phyloP scores from a whole-genome alignment of 2,329 filamentous ascomycete genomes.

The Setomelanomma holmii region DNA sequence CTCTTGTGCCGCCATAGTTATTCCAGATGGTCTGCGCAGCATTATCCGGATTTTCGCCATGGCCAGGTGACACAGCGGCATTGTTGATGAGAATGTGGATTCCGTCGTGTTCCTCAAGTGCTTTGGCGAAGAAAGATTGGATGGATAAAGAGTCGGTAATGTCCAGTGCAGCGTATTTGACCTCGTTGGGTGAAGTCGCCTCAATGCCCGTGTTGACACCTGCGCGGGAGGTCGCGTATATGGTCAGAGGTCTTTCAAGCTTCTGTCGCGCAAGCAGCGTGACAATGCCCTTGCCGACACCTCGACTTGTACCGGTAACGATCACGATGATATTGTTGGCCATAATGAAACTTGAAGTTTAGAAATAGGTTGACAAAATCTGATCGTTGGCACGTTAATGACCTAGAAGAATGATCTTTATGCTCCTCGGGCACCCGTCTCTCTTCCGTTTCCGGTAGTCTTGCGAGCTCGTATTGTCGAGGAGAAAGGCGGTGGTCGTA shows the following conservation, averaged over 20 bases:
- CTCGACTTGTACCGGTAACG: constrained; percentile 31
- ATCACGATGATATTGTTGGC: constrained; percentile 16
- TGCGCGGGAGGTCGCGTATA: constrained; percentile 29
- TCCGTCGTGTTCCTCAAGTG: constrained; percentile 4
- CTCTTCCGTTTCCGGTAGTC: neutral
- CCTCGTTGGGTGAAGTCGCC: constrained; percentile 8
- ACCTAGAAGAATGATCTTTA: too few relatives aligned
- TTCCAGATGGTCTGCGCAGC: constrained; percentile 16
- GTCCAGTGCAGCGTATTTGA: constrained; percentile 23
- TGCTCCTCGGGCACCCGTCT: too few relatives aligned
- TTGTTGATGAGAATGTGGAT: constrained; percentile 33
- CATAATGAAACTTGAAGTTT: neutral
- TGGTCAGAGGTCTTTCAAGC: constrained; percentile 15
- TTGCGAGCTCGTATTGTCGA: neutral
- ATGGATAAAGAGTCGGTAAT: constrained; percentile 21
- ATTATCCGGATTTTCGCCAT: constrained; percentile 12
- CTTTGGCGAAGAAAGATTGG: constrained; percentile 12
- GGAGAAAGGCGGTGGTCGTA: neutral
- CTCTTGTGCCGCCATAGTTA: constrained; percentile 26
- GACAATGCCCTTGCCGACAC: constrained; percentile 30
- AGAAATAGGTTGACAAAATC: too few relatives aligned
- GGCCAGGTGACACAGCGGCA: constrained; percentile 26
- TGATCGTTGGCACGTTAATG: too few relatives aligned
- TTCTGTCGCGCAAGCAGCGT: constrained; percentile 25
- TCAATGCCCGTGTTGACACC: constrained; percentile 18